Percentiles rank a stretch among this genome's conserved stretches.
These are phyloP conservation scores for Avena atlantica DNA, from an alignment of 176 grass and related monocot genomes.

Conservation along the genomic window DNA sequence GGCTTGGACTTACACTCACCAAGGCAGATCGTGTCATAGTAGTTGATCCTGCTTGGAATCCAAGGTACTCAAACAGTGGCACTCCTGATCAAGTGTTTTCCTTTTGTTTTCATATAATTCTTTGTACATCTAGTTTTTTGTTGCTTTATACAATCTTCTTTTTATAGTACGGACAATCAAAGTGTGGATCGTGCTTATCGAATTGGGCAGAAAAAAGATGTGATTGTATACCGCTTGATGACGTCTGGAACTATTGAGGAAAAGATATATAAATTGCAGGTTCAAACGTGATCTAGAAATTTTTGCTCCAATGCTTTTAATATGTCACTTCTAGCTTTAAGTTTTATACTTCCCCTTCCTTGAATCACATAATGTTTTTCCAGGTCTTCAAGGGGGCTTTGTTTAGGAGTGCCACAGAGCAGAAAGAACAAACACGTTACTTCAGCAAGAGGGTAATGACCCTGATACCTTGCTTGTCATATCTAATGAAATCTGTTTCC, in stretches of 20 bases:
- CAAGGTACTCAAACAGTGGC: slow-evolving; percentile 60
- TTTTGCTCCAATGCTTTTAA: slow-evolving; percentile 19
- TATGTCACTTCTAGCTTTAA: not conserved
- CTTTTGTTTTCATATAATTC: slow-evolving; percentile 12
- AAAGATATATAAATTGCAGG: slow-evolving; percentile 98
- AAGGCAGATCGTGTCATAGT: slow-evolving; percentile 94
- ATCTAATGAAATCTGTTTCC: not conserved
- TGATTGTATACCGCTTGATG: slow-evolving; percentile 92
- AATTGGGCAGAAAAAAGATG: slow-evolving; percentile 95
- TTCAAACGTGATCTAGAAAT: slow-evolving; percentile 23
- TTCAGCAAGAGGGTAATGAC: slow-evolving; percentile 84
- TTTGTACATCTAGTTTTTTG: not conserved
- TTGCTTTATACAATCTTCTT: not conserved
- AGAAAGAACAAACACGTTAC: slow-evolving; percentile 98
- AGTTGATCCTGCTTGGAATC: slow-evolving; percentile 98
- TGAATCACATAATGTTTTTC: not conserved
- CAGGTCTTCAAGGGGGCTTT: slow-evolving; percentile 93
- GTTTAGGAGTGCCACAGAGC: slow-evolving; percentile 95
- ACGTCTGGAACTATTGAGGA: slow-evolving; percentile 96
- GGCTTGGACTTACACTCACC: slow-evolving; percentile 95
- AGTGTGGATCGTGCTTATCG: slow-evolving; percentile 94
- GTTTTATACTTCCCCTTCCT: not conserved
- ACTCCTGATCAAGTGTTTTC: not conserved
- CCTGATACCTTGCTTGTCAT: slow-evolving; percentile 10
- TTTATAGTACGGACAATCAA: slow-evolving; percentile 89